Base-by-base conservation (phyloP, 306 rosid genomes). In the Quercus berberidifolia region DNA sequence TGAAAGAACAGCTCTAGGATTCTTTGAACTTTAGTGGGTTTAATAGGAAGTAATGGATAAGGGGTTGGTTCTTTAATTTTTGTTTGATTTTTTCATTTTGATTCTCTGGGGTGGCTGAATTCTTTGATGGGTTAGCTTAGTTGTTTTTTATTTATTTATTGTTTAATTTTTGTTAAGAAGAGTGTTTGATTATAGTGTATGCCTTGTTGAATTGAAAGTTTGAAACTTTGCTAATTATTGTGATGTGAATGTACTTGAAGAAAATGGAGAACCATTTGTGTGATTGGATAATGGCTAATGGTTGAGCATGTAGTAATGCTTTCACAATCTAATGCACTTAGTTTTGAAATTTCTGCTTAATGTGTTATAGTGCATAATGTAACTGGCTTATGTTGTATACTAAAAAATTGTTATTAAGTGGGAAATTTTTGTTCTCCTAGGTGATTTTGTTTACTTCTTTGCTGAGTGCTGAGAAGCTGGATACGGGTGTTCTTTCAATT, bases 391-490 rank as follows among this genome's bases (percentile, higher is more conserved):
- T 6, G 26, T 57, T 31, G 51, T 43, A 55, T 23, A 8, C 59
- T 21, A 3, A 41, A 23, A 55, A 8, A 18, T 52, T 73, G 69
- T 31, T 25, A 46, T 58, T 76, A 20, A 60, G 15, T 21, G 76
- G 33, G 65, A 52, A 28, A 55, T 74, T 31, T 26, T 28, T 28
- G 54, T 80, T 79, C 77, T 57, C 84, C 82, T 57, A 91, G 97
- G 81, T 86, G 76, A 59, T 93, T 65, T 78, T 88, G 77, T 78
- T 88, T 71, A 83, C 85, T 55, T 80, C 85, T 82, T 74, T 80
- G 28, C 78, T 85, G 49, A 71, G 63, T 19, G 85, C 89, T 55
- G 92, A 65, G 79, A 74, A 83, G 79, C 57, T 83, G 51, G 73
- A 81, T 72, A 70, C 80, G 6, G 75, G 62, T 52, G 71, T 9